Evolutionary conservation across 2,329 filamentous ascomycete genomes (phyloP), one percentile per base, ranked within the genome.

Genomic region (Leptoxyphium fumago): DNA sequence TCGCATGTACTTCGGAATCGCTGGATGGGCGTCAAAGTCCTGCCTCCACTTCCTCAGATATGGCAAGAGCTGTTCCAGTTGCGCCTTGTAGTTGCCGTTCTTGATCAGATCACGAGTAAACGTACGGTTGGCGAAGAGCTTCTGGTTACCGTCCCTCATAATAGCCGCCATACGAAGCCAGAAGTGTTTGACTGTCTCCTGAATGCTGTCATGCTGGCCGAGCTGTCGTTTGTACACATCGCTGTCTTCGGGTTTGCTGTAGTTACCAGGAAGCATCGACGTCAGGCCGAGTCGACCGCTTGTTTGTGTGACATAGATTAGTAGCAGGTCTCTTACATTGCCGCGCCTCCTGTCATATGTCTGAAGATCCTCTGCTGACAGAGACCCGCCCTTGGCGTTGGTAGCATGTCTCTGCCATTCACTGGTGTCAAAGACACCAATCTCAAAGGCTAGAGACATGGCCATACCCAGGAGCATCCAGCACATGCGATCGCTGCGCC

Each of bases 381-480:
- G 47, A 10, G 52, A 49, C 26, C 52, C 49, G 52, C 64, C 46
- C 59, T 61, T 51, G 52, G 59, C 48, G 51, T 57, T 48, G 44
- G 80, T 63, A 54, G 88, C 83, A 47, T 61, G 56, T 8, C 60
- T 54, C 45, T 61, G 54, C 50, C 57, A 61, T 46, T 84, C 85
- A 50, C 88, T 85, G 46, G 88, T 79, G 52, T 96, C 91, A 54
- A 96, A 98, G 2, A 98, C 86, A 36, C 91, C 91, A 29, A 98
- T 77, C 62, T 98, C 91, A 52, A 94, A 94, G 0, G 84, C 86
- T 32, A 96, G 70, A 1, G 87, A 84, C 69, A 89, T 84, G 11
- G 86, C 87, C 32, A 87, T 93, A 57, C 86, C 93, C 28, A 96
- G 73, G 11, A 96, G 70, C 86, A 95, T 95, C 89, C 89, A 95